Percentiles rank a stretch among this genome's conserved stretches.
Evolutionary conservation across 441 rosid genomes (phyloP).

Genomic region (Erodium texanum): DNA sequence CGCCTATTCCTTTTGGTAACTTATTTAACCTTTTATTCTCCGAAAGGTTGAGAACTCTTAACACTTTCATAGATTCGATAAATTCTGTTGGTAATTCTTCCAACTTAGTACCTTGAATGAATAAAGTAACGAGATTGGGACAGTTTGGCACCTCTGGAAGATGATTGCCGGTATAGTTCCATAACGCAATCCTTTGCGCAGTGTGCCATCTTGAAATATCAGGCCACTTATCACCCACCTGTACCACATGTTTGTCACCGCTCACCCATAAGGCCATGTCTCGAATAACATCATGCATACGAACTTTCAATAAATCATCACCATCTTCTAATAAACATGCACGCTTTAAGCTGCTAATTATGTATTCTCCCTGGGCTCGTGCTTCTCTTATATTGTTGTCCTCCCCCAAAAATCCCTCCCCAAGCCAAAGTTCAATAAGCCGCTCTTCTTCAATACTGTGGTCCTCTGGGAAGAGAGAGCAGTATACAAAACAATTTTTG

Average conservation of each 20-base stretch:
- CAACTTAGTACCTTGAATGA: background rate
- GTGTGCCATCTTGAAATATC: background rate
- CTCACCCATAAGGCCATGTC: background rate
- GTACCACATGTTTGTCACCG: background rate
- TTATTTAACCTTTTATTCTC: conserved; percentile 1
- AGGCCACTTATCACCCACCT: background rate
- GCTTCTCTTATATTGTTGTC: background rate
- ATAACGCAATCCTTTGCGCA: background rate
- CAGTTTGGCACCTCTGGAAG: background rate
- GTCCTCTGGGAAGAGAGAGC: background rate
- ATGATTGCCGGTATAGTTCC: no score
- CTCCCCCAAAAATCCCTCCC: background rate
- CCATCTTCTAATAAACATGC: background rate
- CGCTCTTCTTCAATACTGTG: background rate
- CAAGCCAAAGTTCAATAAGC: background rate
- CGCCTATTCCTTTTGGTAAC: conserved; percentile 12
- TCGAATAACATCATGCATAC: background rate
- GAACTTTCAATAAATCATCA: background rate
- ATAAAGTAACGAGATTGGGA: background rate
- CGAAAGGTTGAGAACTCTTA: conserved; percentile 9
- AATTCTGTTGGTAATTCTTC: background rate
- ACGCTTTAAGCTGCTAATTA: background rate
- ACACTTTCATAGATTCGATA: background rate
- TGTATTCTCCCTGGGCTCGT: background rate
- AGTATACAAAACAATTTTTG: no score